Base-by-base conservation (phyloP, 225 moss, liverwort and hornwort genomes). In the Climacium dendroides region DNA sequence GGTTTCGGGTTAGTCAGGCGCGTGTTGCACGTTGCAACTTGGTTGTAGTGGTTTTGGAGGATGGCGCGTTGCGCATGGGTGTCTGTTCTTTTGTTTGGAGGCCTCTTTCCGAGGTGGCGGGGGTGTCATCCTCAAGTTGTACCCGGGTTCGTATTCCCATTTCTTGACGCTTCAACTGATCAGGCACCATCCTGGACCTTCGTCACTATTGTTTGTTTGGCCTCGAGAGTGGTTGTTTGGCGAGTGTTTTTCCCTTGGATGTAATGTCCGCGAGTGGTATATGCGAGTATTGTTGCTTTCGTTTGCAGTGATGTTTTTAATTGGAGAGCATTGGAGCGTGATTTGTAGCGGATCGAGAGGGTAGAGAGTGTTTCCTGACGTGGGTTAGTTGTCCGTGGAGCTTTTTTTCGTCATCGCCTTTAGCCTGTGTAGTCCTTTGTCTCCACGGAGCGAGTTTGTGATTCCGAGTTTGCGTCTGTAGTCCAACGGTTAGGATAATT, bases 401-500 rank as follows among this genome's bases (percentile, higher is more conserved):
- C 6, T 0, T 0, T 0, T 7, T 8, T 0, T 2, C 2, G 29
- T 13, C 59, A 57, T 55, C 13, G 1, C 6, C 8, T 0, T 0
- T 5, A 7, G 34, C 4, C 13, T 53, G 3, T 75, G 57, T 4
- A 7, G 4, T 3, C 16, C 3, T 54, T 4, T 2, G 4, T 2
- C 3, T 15, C 4, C 6, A 9, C 0, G 0, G 0, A 6, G 5
- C 3, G 13, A 9, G 5, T 4, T 10, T 0, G 0, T 20, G 0
- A 5, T 4, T 2, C 6, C 1, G 28, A 0, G 11, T 2, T n/a
- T 8, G 83, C 87, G 89, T 89, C 7, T 93, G 97, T 95, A 97
- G 96, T 97, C 96, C 96, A 96, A 94, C 92, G 95, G 96, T 96
- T 93, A 95, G 95, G 95, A 95, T 97, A 94, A 95, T 94, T 94